Conservation (phyloP, 495 filamentous ascomycete species). For the Tuber umbilicatum region DNA sequence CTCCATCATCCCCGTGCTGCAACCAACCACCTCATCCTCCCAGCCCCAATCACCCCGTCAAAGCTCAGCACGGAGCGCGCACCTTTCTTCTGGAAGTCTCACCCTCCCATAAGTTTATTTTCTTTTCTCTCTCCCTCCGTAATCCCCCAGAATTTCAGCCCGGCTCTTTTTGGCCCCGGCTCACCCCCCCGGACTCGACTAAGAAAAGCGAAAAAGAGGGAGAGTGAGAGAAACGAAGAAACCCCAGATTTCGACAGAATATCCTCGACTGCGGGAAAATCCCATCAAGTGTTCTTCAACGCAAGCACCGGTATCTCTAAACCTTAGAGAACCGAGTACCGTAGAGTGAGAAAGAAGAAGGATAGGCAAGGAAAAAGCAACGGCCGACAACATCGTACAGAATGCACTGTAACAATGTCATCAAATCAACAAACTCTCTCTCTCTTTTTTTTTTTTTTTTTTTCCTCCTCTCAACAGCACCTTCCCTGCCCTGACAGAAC, state of each 20-base stretch:
- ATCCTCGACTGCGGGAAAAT: not conserved
- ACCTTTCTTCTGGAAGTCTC: conserved; percentile 1
- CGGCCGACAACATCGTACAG: not conserved
- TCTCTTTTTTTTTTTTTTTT: not conserved
- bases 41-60: not conserved
- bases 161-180: conserved; percentile 11
- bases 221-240: conserved; percentile 2
- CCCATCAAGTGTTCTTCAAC: not conserved
- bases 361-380: not conserved
- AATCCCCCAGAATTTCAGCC: not conserved
- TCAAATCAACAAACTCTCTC: not conserved
- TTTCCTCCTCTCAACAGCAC: not conserved
- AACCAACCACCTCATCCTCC: not conserved
- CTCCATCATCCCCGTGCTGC: not conserved
- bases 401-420: too few species aligned
- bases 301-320: too few species aligned
- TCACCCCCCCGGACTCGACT: conserved; percentile 9
- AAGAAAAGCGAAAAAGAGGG: conserved; percentile 6
- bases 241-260: not conserved
- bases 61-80: not conserved
- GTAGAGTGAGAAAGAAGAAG: not conserved
- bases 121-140: not conserved
- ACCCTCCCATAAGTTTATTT: not conserved
- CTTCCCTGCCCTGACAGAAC: not conserved
- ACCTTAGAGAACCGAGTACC: too few species aligned